These are phyloP conservation scores for Clitopilus passeckerianus DNA, from an alignment of 768 basidiomycete genomes.

Conservation along the genomic window DNA sequence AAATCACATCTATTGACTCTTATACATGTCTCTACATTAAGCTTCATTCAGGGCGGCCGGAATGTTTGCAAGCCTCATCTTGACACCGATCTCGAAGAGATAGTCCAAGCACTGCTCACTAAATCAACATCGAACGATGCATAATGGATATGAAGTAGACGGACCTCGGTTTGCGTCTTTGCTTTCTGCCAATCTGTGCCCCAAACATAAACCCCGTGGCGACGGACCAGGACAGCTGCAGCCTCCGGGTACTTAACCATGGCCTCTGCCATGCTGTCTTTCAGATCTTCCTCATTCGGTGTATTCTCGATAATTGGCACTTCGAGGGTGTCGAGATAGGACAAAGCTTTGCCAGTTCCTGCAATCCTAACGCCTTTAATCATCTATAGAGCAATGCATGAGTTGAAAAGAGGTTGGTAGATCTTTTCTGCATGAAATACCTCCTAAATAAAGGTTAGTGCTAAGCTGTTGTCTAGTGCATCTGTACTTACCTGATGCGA, in stretches of 20 bases:
- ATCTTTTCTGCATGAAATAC: constrained; percentile 14
- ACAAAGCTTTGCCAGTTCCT: constrained; percentile 70
- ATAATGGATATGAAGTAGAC: neutral
- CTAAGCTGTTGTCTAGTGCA: constrained; percentile 2
- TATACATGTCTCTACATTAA: neutral
- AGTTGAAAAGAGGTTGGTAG: neutral
- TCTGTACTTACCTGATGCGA: constrained; percentile 64
- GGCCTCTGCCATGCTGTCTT: constrained; percentile 83
- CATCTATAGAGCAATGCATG: constrained; percentile 48
- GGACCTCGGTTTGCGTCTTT: constrained; percentile 81
- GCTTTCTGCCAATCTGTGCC: constrained; percentile 87
- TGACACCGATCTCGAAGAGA: constrained; percentile 83
- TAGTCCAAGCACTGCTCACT: constrained; percentile 78
- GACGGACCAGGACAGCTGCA: constrained; percentile 68
- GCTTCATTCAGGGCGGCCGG: constrained; percentile 35
- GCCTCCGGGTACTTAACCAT: constrained; percentile 80
- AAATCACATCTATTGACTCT: neutral
- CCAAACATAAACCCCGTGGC: constrained; percentile 86
- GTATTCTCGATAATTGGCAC: constrained; percentile 92
- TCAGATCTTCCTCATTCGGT: constrained; percentile 84
- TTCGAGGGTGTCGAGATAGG: constrained; percentile 81
- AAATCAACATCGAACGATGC: constrained; percentile 6
- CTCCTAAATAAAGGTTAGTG: constrained; percentile 30
- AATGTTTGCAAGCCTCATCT: constrained; percentile 66
- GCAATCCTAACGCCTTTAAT: constrained; percentile 83